Percentiles rank a stretch among this genome's conserved stretches.
These are phyloP conservation scores for Stromatinia cepivora DNA, from an alignment of 2,329 filamentous ascomycete genomes.

Conservation along the genomic window DNA sequence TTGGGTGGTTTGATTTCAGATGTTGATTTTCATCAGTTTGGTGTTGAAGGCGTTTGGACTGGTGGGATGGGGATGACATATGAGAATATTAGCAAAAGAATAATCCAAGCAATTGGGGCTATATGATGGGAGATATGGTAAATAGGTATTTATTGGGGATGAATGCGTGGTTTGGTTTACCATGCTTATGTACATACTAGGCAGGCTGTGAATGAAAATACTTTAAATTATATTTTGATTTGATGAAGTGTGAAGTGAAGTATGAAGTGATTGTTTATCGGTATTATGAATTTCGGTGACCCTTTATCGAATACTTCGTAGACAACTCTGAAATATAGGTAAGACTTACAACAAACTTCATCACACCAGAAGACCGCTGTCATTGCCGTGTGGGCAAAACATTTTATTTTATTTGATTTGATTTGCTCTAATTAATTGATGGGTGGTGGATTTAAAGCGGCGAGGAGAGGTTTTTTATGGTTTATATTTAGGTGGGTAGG, in stretches of 20 bases:
- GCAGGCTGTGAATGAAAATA: not conserved
- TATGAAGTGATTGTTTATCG: no score
- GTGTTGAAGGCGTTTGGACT: not conserved
- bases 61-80: not conserved
- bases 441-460: no score
- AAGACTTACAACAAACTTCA: no score
- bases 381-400: no score
- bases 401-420: no score
- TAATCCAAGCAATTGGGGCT: constrained; percentile 8
- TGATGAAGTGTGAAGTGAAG: not conserved
- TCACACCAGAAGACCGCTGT: no score
- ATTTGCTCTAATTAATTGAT: no score
- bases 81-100: not conserved
- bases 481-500: no score
- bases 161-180: not conserved
- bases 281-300: no score
- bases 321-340: no score
- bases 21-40: not conserved
- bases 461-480: no score
- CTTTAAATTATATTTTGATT: not conserved
- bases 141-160: not conserved
- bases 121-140: not conserved
- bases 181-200: not conserved
- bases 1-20: not conserved
- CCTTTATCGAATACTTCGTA: no score